A percentile compares a stretch with the other conserved stretches of the same genome.
Conservation (phyloP, 805 yeast species). For the Kuraishia ogatae region DNA sequence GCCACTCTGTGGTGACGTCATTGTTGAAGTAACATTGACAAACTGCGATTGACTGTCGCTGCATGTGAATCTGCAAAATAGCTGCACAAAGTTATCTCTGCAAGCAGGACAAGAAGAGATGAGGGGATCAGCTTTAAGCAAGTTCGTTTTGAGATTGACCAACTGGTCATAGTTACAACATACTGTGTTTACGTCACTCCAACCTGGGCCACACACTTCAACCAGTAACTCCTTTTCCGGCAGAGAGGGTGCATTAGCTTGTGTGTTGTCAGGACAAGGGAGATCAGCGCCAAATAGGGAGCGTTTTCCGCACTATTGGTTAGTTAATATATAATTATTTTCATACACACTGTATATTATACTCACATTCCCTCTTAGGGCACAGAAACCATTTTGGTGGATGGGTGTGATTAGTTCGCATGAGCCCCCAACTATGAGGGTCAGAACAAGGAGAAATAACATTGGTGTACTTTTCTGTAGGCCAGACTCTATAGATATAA, state of each 20-base stretch:
- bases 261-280: conserved; percentile 62
- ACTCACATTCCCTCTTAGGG: conserved; percentile 38
- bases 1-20: conserved; percentile 38
- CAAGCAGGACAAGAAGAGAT: conserved; percentile 95
- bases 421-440: not conserved
- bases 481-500: no score
- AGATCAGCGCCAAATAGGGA: conserved; percentile 69
- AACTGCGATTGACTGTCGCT: conserved; percentile 76
- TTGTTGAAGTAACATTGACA: conserved; percentile 53
- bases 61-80: conserved; percentile 86
- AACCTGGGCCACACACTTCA: conserved; percentile 67
- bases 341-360: not conserved
- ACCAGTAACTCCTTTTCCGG: conserved; percentile 37
- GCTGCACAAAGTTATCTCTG: conserved; percentile 68
- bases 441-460: not conserved
- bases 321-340: no score
- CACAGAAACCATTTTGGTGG: conserved; percentile 38
- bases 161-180: conserved; percentile 73
- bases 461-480: not conserved
- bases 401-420: conserved; percentile 4
- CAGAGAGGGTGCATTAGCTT: conserved; percentile 37
- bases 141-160: conserved; percentile 40
- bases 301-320: conserved; percentile 61
- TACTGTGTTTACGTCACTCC: conserved; percentile 36
- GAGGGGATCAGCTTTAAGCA: conserved; percentile 69